Evolutionary conservation across 257 asterid species (phyloP).

Genomic region (Ballota nigra): DNA sequence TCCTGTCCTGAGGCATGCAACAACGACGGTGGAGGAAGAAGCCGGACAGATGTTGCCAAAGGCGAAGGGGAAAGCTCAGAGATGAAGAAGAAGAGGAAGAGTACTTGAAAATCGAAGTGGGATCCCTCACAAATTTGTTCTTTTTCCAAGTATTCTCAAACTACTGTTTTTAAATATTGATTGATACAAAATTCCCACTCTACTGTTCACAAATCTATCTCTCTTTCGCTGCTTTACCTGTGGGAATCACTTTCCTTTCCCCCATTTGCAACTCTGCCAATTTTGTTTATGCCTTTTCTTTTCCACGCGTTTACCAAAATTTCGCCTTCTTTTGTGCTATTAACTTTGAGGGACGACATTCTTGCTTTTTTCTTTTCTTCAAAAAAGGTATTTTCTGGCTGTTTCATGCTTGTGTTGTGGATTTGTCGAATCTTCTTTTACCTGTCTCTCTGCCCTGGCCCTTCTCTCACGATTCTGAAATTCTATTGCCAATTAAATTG

Average conservation of each 20-base stretch:
- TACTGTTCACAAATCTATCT: not conserved
- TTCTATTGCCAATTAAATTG: not conserved
- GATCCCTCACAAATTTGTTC: not conserved
- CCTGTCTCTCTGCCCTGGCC: constrained; percentile 2
- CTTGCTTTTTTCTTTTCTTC: not conserved
- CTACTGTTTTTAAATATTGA: not conserved
- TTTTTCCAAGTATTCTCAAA: constrained; percentile 11
- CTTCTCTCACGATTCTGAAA: constrained; percentile 15
- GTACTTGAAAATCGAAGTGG: constrained; percentile 18
- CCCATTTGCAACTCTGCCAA: not conserved
- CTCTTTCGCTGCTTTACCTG: not conserved
- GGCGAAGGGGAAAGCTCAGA: not conserved
- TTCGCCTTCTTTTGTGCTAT: not conserved
- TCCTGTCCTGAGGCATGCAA: not conserved
- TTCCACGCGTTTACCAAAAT: not conserved
- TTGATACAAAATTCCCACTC: not conserved
- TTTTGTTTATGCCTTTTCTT: not conserved
- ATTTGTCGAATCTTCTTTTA: constrained; percentile 32
- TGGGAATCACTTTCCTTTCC: not conserved
- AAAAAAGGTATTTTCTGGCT: constrained; percentile 19
- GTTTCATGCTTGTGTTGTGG: constrained; percentile 23
- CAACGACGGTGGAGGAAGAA: not conserved
- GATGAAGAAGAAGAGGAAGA: not conserved
- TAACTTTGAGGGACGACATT: constrained; percentile 10
- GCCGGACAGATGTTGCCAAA: not conserved